Evolutionary conservation across 164 flowering plant species (phyloP), one percentile per base, ranked within the genome.

Genomic region (Piper betle): DNA sequence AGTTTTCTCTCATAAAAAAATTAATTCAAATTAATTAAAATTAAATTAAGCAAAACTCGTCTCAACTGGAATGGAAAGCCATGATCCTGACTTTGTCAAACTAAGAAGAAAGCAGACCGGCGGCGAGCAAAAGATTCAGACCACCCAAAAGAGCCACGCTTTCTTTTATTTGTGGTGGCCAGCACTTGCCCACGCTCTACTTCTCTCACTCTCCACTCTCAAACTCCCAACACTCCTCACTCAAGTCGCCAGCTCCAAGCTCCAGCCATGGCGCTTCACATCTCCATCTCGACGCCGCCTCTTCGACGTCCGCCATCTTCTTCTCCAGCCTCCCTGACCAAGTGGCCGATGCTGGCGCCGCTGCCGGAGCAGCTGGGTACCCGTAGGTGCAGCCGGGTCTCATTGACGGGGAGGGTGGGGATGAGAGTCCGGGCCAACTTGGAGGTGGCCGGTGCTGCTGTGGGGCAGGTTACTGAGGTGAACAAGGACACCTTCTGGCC

Each of bases 401-500:
- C n/a, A 16, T n/a, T 17, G 9, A 52, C 59, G 68, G 59, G 66
- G 55, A 63, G 62, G 57, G 10, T 15, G 15, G 53, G 70, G 52
- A 9, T 57, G 56, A 38, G 10, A 25, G 66, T 65, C 40, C 68
- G 68, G 41, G 68, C 68, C 56, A 70, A 74, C 62, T 64, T 76
- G 63, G 79, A 73, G 50, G 66, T 42, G 50, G 69, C 74, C 16
- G 70, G 50, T 3, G 65, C 72, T 1, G 78, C 69, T 16, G 76
- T 73, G 10, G 79, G 79, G 19, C 74, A 73, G 57, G 79, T 76
- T 8, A 76, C 76, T 6, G 76, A 70, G 68, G 79, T 76, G 43
- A 52, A 65, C 66, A 76, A 76, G 62, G 77, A 76, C 54, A 73
- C 74, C 17, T 76, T 76, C 61, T 76, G 79, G 79, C 79, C 79